A percentile compares a stretch with the other conserved stretches of the same genome.
These are phyloP conservation scores for Blastomyces percursus DNA, from an alignment of 2,329 filamentous ascomycete species.

Conservation along the genomic window DNA sequence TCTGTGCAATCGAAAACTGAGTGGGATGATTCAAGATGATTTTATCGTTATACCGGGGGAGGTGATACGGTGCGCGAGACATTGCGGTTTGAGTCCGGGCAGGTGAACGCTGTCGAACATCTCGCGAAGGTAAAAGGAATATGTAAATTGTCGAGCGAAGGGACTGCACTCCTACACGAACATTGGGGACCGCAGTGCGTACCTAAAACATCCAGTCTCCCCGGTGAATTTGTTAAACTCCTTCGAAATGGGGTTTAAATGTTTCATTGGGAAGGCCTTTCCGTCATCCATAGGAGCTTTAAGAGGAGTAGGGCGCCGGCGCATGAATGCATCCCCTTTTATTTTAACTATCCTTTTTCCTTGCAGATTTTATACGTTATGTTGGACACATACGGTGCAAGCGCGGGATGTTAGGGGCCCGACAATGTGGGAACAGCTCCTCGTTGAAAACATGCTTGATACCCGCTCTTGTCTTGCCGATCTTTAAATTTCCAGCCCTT, in stretches of 20 bases:
- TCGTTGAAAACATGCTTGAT: not conserved
- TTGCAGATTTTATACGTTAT: not conserved
- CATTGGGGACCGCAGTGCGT: not conserved
- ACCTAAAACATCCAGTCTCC: not conserved
- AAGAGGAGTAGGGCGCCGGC: no score
- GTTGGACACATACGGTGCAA: not conserved
- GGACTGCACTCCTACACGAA: constrained; percentile 11
- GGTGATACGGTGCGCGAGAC: constrained; percentile 20
- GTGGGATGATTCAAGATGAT: not conserved
- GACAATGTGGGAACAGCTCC: not conserved
- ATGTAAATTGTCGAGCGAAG: constrained; percentile 22
- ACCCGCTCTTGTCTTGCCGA: not conserved
- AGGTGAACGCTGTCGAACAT: constrained; percentile 33
- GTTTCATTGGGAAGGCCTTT: not conserved
- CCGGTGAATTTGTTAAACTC: not conserved
- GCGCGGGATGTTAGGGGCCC: not conserved
- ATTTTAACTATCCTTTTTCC: not conserved
- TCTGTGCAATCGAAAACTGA: no score
- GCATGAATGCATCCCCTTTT: not conserved
- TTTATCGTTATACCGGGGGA: not conserved
- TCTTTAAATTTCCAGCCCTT: not conserved
- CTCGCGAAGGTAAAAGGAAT: constrained; percentile 34
- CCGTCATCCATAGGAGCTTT: no score
- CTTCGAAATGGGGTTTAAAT: not conserved
- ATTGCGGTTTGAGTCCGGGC: constrained; percentile 34